Base-by-base conservation (phyloP, 768 basidiomycete genomes). In the Boletellus ananiceps region DNA sequence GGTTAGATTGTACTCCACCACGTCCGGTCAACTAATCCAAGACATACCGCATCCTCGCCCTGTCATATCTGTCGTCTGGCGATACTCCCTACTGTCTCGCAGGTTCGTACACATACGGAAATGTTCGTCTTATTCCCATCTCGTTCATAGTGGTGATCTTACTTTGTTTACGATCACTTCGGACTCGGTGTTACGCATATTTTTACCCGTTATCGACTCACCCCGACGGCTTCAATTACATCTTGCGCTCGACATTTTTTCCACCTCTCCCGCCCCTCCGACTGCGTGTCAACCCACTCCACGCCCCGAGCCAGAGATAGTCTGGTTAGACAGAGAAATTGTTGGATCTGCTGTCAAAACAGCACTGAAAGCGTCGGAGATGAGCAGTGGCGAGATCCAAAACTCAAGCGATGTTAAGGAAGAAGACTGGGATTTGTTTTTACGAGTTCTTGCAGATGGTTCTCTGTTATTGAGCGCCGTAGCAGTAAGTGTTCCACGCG, bases 141-240 rank as follows among this genome's bases (percentile, higher is more conserved):
- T 44, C 49, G 38, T 56, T 34, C 36, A 27, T 55, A 89, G 88
- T 36, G 83, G 86, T 59, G 87, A 90, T 62, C 72, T 85, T 2
- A 81, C 86, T 47, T 73, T 95, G 3, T 93, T 88, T 63, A 93
- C 91, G 32, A 78, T 89, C 51, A 91, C 93, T 13, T 79, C 82
- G 21, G 88, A 93, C 58, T 80, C 88, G 1, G 86, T 85, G 5
- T 65, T 95, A 32, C 83, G 93, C 19, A 82, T 96, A 59, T 94
- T 90, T 66, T 71, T 88, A 31, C 90, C 93, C 5, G 89, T 96
- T 12, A 70, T 96, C 39, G 93, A 96, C 64, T 81, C 84, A 14
- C 91, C 92, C 12, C 81, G 83, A 54, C 79, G 82, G 62, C 75
- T 96, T 35, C 93, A 95, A 65, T 77, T 96, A 5, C 91, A 93